phyloP scores from a whole-genome alignment of 2,329 filamentous ascomycete genomes.

The Stagonosporopsis chrysanthemi region DNA sequence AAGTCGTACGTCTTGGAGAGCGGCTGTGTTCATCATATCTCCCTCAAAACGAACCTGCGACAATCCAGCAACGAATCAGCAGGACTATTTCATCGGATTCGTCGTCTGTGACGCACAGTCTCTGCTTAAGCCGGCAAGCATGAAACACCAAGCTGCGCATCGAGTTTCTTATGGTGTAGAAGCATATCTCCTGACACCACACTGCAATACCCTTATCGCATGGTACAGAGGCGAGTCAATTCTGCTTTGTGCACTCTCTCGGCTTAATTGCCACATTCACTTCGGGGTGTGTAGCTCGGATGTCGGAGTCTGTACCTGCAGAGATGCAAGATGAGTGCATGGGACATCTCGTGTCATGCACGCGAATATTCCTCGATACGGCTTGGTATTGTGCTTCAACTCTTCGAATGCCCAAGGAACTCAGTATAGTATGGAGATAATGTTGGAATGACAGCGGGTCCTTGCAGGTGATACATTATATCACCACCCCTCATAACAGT shows the following conservation, averaged over 20 bases:
- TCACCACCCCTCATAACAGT: conserved; percentile 11
- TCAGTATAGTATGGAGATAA: not conserved
- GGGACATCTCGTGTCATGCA: not conserved
- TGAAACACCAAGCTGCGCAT: not conserved
- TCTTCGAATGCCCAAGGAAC: not conserved
- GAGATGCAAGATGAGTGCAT: not conserved
- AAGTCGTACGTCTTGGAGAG: not conserved
- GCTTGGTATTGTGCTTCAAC: not conserved
- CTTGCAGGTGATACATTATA: conserved; percentile 11
- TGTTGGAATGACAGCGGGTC: conserved; percentile 1
- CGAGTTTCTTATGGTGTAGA: not conserved
- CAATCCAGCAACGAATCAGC: not conserved
- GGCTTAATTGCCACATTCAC: not conserved
- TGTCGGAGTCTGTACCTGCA: conserved; percentile 27
- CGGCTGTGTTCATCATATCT: not conserved
- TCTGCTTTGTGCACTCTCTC: not conserved
- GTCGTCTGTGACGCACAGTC: not conserved
- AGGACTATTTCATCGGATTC: not conserved
- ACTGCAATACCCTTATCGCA: not conserved
- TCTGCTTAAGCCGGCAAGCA: no score
- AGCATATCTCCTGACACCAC: not conserved
- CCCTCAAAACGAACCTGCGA: not conserved
- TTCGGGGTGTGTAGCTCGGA: conserved; percentile 27
- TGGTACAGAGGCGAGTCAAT: not conserved
- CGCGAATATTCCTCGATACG: not conserved